A percentile compares a stretch with the other conserved stretches of the same genome.
phyloP scores from a whole-genome alignment of 2,329 filamentous ascomycete genomes.

The Lecanicillium sp. region DNA sequence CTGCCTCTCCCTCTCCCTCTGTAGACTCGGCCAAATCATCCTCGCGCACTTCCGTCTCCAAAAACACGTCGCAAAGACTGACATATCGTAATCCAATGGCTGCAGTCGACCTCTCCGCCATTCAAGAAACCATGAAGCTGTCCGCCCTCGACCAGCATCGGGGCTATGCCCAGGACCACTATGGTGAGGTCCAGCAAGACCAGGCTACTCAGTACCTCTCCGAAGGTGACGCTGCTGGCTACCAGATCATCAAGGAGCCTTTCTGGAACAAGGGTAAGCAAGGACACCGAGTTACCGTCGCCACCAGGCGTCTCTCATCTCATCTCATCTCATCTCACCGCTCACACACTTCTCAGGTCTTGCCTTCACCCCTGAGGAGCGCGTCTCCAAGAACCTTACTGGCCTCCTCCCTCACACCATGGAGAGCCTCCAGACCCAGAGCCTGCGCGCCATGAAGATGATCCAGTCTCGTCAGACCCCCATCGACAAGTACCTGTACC shows the following conservation, averaged over 20 bases:
- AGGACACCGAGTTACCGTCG: not conserved
- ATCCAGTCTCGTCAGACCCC: slow-evolving; percentile 60
- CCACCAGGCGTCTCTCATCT: not conserved
- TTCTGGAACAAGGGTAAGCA: slow-evolving; percentile 58
- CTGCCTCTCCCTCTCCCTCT: slow-evolving; percentile 41
- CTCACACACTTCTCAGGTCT: slow-evolving; percentile 32
- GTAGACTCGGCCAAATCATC: slow-evolving; percentile 39
- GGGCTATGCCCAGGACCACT: slow-evolving; percentile 51
- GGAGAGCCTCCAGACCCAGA: slow-evolving; percentile 53
- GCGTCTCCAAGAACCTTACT: slow-evolving; percentile 56
- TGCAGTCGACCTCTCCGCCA: slow-evolving; percentile 46
- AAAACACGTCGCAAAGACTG: slow-evolving; percentile 42
- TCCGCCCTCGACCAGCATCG: slow-evolving; percentile 51
- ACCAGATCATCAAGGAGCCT: slow-evolving; percentile 54
- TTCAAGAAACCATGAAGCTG: slow-evolving; percentile 54
- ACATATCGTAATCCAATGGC: slow-evolving; percentile 49
- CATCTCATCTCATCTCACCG: slow-evolving; percentile 6
- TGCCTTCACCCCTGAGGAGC: slow-evolving; percentile 57
- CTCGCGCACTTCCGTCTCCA: slow-evolving; percentile 41
- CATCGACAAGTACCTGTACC: slow-evolving; percentile 79
- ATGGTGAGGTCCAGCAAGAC: slow-evolving; percentile 47
- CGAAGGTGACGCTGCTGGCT: slow-evolving; percentile 45
- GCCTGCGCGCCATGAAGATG: slow-evolving; percentile 63
- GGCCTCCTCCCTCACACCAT: slow-evolving; percentile 58
- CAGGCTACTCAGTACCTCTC: slow-evolving; percentile 45